Conservation (phyloP, 306 rosid species). For the Hippophae tibetana region DNA sequence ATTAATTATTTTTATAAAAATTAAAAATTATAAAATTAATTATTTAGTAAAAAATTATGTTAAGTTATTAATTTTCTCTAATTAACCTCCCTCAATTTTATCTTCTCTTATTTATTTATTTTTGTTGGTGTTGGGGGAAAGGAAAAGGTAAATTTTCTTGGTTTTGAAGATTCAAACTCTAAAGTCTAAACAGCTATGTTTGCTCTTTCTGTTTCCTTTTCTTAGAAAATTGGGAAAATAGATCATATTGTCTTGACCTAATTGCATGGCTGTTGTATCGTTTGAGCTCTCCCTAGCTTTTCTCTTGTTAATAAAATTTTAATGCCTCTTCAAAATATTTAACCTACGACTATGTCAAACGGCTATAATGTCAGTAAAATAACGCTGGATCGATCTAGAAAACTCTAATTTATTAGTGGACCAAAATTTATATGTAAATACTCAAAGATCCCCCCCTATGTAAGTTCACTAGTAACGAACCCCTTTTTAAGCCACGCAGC, state of each 20-base stretch:
- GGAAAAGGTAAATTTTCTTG: conserved; percentile 9
- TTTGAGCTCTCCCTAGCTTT: conserved; percentile 24
- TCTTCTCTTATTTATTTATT: conserved; percentile 1
- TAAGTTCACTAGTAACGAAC: too few species aligned
- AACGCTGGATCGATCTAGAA: neutral
- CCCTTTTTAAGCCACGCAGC: too few species aligned
- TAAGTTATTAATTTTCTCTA: neutral
- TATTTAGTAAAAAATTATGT: too few species aligned
- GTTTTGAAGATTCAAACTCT: conserved; percentile 23
- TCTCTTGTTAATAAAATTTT: conserved; percentile 1
- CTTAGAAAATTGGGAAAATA: conserved; percentile 25
- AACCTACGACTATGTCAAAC: conserved; percentile 32
- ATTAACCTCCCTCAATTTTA: neutral
- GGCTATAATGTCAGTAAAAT: conserved; percentile 12
- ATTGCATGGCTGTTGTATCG: conserved; percentile 24
- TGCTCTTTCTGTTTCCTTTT: conserved; percentile 15
- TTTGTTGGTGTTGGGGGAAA: neutral
- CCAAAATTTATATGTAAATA: neutral
- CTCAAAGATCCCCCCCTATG: neutral
- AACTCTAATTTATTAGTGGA: conserved; percentile 3
- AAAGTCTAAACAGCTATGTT: conserved; percentile 22
- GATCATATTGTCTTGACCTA: conserved; percentile 22
- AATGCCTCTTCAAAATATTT: conserved; percentile 8
- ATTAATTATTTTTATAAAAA: too few species aligned
- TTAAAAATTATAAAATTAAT: too few species aligned